These are phyloP conservation scores for Colletotrichum echinochloae DNA, from an alignment of 2,329 filamentous ascomycete species.

Conservation along the genomic window DNA sequence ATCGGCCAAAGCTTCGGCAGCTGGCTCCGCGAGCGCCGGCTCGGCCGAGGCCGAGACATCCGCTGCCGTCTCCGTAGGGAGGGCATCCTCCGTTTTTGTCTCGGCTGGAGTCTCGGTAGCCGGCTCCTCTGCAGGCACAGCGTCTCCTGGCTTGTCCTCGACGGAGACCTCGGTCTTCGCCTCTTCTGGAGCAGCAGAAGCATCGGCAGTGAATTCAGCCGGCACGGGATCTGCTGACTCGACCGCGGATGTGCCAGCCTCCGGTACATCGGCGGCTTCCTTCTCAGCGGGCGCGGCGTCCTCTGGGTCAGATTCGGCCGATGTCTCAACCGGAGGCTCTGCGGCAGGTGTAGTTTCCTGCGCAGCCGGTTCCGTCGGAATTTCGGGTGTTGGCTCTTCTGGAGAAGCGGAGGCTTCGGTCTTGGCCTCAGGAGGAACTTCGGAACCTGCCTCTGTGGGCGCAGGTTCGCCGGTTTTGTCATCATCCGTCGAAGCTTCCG, in stretches of 20 bases:
- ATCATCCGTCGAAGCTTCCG: background rate
- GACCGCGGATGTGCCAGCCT: background rate
- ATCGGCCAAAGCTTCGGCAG: background rate
- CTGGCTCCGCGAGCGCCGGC: background rate
- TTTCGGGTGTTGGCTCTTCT: constrained; percentile 14
- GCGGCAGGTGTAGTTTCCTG: constrained; percentile 30
- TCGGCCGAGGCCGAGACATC: background rate
- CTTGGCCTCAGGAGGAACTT: background rate
- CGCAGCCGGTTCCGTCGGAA: constrained; percentile 20
- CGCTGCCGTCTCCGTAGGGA: background rate
- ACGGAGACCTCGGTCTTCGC: background rate
- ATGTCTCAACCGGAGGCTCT: constrained; percentile 19
- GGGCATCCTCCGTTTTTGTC: background rate
- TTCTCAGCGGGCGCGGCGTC: background rate
- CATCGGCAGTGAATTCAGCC: background rate
- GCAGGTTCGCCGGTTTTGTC: background rate
- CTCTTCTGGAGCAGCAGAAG: background rate
- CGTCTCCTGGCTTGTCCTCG: background rate
- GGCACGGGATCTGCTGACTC: background rate
- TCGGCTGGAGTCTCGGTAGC: background rate
- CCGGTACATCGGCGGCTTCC: background rate
- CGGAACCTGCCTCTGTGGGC: background rate
- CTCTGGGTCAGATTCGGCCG: background rate
- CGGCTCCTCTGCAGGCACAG: constrained; percentile 9
- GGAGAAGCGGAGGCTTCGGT: background rate